Percentiles rank a stretch among this genome's conserved stretches.
Evolutionary conservation across 1,139 yeast genomes (phyloP).

Genomic region (Taphrina pruni): DNA sequence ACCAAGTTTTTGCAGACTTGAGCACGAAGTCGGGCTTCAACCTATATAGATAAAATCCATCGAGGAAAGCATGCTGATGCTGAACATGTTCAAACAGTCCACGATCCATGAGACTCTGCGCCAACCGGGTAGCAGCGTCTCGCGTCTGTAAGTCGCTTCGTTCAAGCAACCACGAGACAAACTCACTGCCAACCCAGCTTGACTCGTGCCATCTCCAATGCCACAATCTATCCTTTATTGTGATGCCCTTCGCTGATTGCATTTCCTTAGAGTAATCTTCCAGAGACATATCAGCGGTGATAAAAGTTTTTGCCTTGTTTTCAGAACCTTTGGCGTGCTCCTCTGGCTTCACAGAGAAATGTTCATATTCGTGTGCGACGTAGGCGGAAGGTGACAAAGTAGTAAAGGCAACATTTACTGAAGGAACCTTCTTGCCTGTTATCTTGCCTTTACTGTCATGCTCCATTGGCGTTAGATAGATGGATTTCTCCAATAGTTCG

Average conservation of each 20-base stretch:
- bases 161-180: slow-evolving; percentile 81
- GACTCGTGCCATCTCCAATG: slow-evolving; percentile 79
- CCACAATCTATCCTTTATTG: slow-evolving; percentile 83
- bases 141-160: slow-evolving; percentile 78
- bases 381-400: slow-evolving; percentile 82
- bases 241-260: slow-evolving; percentile 65
- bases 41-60: slow-evolving; percentile 91
- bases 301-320: slow-evolving; percentile 44
- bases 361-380: slow-evolving; percentile 58
- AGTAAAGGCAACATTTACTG: slow-evolving; percentile 89
- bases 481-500: slow-evolving; percentile 41
- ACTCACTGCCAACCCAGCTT: slow-evolving; percentile 83
- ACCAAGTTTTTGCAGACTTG: slow-evolving; percentile 42
- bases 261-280: slow-evolving; percentile 63
- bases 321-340: background rate
- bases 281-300: slow-evolving; percentile 53
- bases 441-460: background rate
- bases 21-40: slow-evolving; percentile 63
- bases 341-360: slow-evolving; percentile 18
- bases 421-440: slow-evolving; percentile 63
- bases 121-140: slow-evolving; percentile 82
- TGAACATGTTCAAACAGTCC: slow-evolving; percentile 82
- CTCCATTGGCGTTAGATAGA: slow-evolving; percentile 47
- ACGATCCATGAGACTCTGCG: slow-evolving; percentile 72
- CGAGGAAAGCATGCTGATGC: slow-evolving; percentile 78